Conservation (phyloP, 345 rosid species). For the Arabidopsis suecica region DNA sequence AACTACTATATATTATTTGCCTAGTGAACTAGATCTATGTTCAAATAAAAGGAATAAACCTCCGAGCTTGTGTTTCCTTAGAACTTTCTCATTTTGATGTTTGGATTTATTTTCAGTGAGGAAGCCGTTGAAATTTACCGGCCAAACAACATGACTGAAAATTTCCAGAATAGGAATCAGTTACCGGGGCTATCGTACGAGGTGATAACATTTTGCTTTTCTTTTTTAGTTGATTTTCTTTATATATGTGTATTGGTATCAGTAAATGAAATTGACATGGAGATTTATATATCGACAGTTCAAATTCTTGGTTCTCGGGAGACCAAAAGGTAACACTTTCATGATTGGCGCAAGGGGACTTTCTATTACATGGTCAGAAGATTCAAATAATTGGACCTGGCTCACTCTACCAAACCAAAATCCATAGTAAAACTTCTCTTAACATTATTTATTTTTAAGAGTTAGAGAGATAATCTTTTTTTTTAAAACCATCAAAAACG, state of each 20-base stretch:
- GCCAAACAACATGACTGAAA: background rate
- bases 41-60: background rate
- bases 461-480: background rate
- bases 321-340: slow-evolving; percentile 49
- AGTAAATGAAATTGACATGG: background rate
- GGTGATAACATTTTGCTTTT: background rate
- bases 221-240: background rate
- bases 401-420: slow-evolving; percentile 23
- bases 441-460: background rate
- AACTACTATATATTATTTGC: too few relatives aligned
- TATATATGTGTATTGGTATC: background rate
- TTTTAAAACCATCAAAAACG: background rate
- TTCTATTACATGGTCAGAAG: slow-evolving; percentile 57
- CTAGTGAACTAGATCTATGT: background rate
- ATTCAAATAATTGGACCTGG: slow-evolving; percentile 57
- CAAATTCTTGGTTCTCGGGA: background rate
- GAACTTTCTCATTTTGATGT: too few relatives aligned
- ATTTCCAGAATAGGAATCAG: too few relatives aligned
- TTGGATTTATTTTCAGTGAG: slow-evolving; percentile 2
- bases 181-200: background rate
- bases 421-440: slow-evolving; percentile 26
- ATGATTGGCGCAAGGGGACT: slow-evolving; percentile 57
- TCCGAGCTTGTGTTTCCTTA: background rate
- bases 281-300: slow-evolving; percentile 1
- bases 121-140: slow-evolving; percentile 8